A percentile compares a stretch with the other conserved stretches of the same genome.
phyloP scores from a whole-genome alignment of 371 early-diverging fungal species.

The Mortierella sp. region DNA sequence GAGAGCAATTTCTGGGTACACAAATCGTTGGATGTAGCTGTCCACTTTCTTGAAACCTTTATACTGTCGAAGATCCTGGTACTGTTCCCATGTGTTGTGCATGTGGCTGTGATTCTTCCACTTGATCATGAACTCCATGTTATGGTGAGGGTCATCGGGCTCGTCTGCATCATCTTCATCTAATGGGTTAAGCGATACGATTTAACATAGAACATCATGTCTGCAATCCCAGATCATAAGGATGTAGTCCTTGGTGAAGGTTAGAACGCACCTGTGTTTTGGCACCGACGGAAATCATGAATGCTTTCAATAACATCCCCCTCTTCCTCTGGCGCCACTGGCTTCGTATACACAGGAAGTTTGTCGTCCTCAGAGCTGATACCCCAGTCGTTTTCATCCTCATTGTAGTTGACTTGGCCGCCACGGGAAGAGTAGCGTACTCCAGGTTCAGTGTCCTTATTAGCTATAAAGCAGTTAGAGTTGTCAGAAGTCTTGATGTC shows the following conservation, averaged over 20 bases:
- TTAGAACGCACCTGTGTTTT: slow-evolving; percentile 19
- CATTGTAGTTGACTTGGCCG: slow-evolving; percentile 55
- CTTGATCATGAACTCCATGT: slow-evolving; percentile 90
- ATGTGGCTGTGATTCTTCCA: slow-evolving; percentile 94
- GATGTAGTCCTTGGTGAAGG: not conserved
- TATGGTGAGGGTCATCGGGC: slow-evolving; percentile 65
- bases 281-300: slow-evolving; percentile 66
- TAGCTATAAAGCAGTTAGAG: slow-evolving; percentile 9
- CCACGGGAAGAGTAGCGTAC: slow-evolving; percentile 52
- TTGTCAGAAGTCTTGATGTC: not conserved
- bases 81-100: slow-evolving; percentile 93
- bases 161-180: slow-evolving; percentile 62
- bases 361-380: slow-evolving; percentile 54
- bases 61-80: slow-evolving; percentile 70
- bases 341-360: slow-evolving; percentile 40
- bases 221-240: not conserved
- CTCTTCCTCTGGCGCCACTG: slow-evolving; percentile 60
- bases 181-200: not conserved
- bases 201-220: not conserved
- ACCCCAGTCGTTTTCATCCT: slow-evolving; percentile 57
- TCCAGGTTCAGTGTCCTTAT: slow-evolving; percentile 38
- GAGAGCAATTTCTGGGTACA: slow-evolving; percentile 72
- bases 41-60: slow-evolving; percentile 94
- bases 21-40: slow-evolving; percentile 82
- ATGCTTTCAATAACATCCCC: slow-evolving; percentile 77